Percentiles rank a stretch among this genome's conserved stretches.
These are phyloP conservation scores for Chlamydomonas sp. DNA, from an alignment of 139 green algal genomes.

Conservation along the genomic window DNA sequence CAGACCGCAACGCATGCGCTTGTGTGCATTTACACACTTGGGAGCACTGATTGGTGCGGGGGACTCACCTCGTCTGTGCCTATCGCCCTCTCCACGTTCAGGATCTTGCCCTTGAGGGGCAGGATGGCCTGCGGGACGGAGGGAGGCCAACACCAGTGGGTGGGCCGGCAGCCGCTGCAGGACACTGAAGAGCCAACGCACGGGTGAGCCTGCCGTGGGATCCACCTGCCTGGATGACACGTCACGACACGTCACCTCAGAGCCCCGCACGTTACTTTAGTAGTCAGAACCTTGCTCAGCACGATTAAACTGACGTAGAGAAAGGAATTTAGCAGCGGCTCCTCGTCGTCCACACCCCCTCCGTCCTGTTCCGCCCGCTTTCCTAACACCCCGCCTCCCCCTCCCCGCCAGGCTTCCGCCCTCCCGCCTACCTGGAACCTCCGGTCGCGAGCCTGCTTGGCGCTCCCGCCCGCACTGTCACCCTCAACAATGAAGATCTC, in stretches of 20 bases:
- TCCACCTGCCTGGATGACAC: too few species aligned
- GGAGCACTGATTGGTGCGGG: too few species aligned
- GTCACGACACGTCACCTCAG: too few species aligned
- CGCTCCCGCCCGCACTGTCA: conserved; percentile 93
- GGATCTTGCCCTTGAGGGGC: conserved; percentile 96
- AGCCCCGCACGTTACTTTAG: too few species aligned
- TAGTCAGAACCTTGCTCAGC: too few species aligned
- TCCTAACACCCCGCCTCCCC: conserved; percentile 7
- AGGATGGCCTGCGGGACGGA: conserved; percentile 85
- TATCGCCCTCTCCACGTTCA: conserved; percentile 92
- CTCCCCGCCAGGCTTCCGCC: neutral
- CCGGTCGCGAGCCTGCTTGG: conserved; percentile 95
- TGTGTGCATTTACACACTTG: too few species aligned
- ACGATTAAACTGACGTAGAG: too few species aligned
- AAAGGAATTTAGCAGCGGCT: too few species aligned
- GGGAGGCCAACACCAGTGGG: neutral
- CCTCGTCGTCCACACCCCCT: too few species aligned
- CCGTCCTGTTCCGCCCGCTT: conserved; percentile 21
- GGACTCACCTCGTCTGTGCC: conserved; percentile 16
- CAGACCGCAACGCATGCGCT: too few species aligned
- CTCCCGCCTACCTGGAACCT: conserved; percentile 22
- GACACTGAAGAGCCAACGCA: too few species aligned
- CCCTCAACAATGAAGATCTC: conserved; percentile 99
- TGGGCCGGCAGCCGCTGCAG: neutral
- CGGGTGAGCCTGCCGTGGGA: too few species aligned